Base-by-base conservation (phyloP, 78 protist species). In the Reticulomyxa filosa region DNA sequence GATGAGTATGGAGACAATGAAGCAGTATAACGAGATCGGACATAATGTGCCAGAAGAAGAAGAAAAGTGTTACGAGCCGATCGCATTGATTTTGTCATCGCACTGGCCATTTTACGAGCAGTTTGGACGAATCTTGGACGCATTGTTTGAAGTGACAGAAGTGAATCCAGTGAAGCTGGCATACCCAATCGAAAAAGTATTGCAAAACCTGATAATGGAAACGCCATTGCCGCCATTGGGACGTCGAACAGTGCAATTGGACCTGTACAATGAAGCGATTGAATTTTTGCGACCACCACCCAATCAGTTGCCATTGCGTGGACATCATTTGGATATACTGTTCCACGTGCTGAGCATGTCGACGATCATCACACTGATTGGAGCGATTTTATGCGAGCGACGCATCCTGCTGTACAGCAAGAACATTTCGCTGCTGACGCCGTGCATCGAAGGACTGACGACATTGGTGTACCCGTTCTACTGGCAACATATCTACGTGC, bases 71-170 rank as follows among this genome's bases (percentile, higher is more conserved):
- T n/a, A n/a, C n/a, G n/a, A n/a, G n/a, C n/a, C n/a, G n/a, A n/a
- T n/a, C n/a, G n/a, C n/a, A n/a, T n/a, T n/a, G n/a, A n/a, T n/a
- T n/a, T n/a, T n/a, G n/a, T n/a, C n/a, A n/a, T 63, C 67, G 11
- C 53, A 63, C 67, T 63, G 50, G 51, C 67, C 67, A 23, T 63
- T 63, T 53, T 37, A 29, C 57, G 22, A 63, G 52, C 57, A 8
- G 67, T 63, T 63, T 23, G 23, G 13, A 5, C 8, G 10, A 42
- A 42, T 55, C 26, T 20, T 55, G 8, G 11, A 8, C 11, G 39
- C 33, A 46, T 10, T 26, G 25, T 10, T 61, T 27, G 8, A 10
- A 37, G 10, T 26, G 10, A 10, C 37, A 7, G 33, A 7, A 37
- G 48, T 20, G 35, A 23, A 61, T 11, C 13, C 11, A 10, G n/a